Evolutionary conservation across 1,284 basidiomycete species (phyloP), one percentile per base, ranked within the genome.

Genomic region (Fistulinella staudtii): DNA sequence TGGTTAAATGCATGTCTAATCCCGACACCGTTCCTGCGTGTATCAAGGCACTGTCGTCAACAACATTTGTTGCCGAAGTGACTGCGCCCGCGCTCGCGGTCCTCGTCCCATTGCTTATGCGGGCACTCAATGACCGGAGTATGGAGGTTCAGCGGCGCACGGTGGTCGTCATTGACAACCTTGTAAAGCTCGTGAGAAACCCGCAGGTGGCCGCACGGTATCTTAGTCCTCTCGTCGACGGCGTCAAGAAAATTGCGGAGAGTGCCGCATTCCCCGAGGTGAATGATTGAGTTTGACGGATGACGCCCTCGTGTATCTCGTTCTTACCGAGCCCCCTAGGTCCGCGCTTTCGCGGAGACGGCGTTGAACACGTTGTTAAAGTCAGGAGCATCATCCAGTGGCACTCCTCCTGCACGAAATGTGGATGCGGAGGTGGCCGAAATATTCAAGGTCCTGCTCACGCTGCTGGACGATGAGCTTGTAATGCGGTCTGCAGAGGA

Each of bases 1-100:
- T 99, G 50, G 94, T 99, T 51, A 91, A 90, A 66, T 92, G 92
- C 68, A 99, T 99, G 95, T 82, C 87, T 39, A 85, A 93, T 56
- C 91, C 95, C 5, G 79, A 82, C 52, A 73, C 82, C 34, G 94
- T 98, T 15, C 82, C 93, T 8, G 85, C 85, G 31, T 96, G 93
- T 59, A 94, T 99, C 80, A 99, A 99, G 74, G 83, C 92, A 38
- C 77, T 98, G 8, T 94, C 93, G 7, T 88, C 82, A 46, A 94
- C 92, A 30, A 98, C 95, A 13, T 99, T 97, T 58, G 96, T 99
- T 48, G 91, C 93, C 43, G 95, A 99, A 70, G 93, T 99, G 56
- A 97, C 89, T 25, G 88, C 92, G 1, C 95, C 95, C 13, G 93
- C 95, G 13, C 80, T 99, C 31, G 95, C 96, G 20, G 93, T 99